These are phyloP conservation scores for Cladorrhinum samala DNA, from an alignment of 495 filamentous ascomycete genomes.

Conservation along the genomic window DNA sequence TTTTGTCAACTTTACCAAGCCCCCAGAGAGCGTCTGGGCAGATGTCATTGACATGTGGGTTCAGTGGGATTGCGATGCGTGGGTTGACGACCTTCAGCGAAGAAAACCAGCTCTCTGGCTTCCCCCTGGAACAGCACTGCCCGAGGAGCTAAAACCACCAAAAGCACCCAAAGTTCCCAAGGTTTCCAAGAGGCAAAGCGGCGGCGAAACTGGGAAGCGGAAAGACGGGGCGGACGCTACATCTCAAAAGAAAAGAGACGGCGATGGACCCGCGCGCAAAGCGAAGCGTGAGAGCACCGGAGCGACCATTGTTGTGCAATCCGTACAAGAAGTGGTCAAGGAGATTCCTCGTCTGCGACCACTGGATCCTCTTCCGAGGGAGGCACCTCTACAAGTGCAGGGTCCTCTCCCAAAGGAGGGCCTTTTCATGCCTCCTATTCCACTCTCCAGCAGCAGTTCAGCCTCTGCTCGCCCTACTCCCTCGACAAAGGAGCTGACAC, in stretches of 20 bases:
- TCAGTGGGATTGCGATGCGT: constrained; percentile 66
- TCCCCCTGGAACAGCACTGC: constrained; percentile 31
- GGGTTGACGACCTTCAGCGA: constrained; percentile 54
- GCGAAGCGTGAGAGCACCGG: constrained; percentile 4
- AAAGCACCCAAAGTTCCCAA: constrained; percentile 17
- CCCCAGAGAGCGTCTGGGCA: constrained; percentile 60
- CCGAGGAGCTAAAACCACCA: constrained; percentile 28
- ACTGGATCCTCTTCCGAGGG: neutral
- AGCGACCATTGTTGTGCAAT: neutral
- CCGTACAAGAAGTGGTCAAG: neutral
- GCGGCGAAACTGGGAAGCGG: constrained; percentile 22
- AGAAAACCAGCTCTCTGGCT: constrained; percentile 53
- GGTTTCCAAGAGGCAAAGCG: constrained; percentile 23
- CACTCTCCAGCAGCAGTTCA: neutral
- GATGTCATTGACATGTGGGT: constrained; percentile 65
- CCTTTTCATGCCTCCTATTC: neutral
- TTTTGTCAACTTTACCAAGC: constrained; percentile 64
- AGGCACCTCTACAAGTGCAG: neutral
- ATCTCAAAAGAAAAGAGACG: constrained; percentile 17
- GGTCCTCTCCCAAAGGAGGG: neutral
- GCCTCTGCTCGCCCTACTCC: neutral
- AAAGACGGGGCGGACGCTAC: constrained; percentile 17
- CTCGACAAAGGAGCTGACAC: too few species aligned
- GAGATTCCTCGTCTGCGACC: constrained; percentile 3
- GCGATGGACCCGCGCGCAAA: neutral